A percentile compares a stretch with the other conserved stretches of the same genome.
Evolutionary conservation across 225 moss, liverwort and hornwort species (phyloP).

Genomic region (Pseudisothecium myosuroides): DNA sequence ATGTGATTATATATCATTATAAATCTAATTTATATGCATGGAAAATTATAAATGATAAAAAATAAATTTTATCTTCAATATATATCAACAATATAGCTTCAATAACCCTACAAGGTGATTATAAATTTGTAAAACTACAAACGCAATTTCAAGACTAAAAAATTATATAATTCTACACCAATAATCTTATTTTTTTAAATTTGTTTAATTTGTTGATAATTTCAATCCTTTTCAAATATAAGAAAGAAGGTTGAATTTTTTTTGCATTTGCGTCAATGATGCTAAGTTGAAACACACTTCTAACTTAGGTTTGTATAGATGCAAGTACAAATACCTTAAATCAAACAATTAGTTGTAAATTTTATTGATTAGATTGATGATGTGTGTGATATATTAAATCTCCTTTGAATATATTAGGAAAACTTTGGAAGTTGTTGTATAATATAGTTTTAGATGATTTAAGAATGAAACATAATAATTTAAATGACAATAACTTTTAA

Average conservation of each 20-base stretch:
- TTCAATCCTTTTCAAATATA: neutral
- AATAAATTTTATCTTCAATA: neutral
- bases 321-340: neutral
- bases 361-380: too few relatives aligned
- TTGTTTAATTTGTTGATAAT: neutral
- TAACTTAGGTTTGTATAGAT: neutral
- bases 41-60: too few relatives aligned
- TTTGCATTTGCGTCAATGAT: neutral
- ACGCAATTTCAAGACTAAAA: neutral
- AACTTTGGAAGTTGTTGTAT: neutral
- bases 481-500: too few relatives aligned
- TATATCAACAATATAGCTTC: neutral
- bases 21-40: neutral
- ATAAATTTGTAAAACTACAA: neutral
- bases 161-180: neutral
- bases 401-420: too few relatives aligned
- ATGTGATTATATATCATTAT: neutral
- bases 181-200: neutral
- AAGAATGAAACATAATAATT: too few relatives aligned
- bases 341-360: too few relatives aligned
- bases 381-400: neutral
- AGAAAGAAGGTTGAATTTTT: neutral
- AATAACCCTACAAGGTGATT: fast-evolving
- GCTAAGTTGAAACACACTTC: neutral
- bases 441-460: neutral